Conservation (phyloP, 2,329 filamentous ascomycete genomes). For the Colletotrichum chrysophilum region DNA sequence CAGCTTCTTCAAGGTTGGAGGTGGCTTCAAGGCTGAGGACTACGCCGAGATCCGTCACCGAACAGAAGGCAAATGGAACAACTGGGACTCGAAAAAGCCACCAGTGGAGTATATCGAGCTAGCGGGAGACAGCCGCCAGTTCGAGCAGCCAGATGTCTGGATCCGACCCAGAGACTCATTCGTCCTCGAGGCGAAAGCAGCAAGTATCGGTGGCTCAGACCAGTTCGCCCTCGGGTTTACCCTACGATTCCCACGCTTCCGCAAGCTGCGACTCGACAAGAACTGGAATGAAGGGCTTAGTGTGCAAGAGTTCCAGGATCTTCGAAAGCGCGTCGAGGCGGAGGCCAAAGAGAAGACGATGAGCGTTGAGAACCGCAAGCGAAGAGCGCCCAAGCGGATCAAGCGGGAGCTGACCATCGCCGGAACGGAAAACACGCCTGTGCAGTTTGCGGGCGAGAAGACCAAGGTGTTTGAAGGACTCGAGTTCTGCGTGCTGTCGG, state of each 20-base stretch:
- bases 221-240: constrained; percentile 80
- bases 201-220: constrained; percentile 75
- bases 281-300: constrained; percentile 82
- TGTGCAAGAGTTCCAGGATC: constrained; percentile 75
- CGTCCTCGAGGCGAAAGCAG: constrained; percentile 87
- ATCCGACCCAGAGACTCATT: constrained; percentile 89
- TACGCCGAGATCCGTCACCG: constrained; percentile 82
- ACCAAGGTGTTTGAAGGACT: constrained; percentile 76
- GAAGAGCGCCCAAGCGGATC: constrained; percentile 60
- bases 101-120: constrained; percentile 82
- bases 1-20: constrained; percentile 99
- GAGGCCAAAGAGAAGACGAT: constrained; percentile 77
- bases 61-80: constrained; percentile 90
- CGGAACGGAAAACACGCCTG: constrained; percentile 62
- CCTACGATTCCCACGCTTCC: constrained; percentile 90
- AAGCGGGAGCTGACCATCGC: constrained; percentile 75
- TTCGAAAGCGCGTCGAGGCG: constrained; percentile 73
- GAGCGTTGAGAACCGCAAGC: constrained; percentile 73
- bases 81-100: constrained; percentile 80
- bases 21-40: constrained; percentile 84
- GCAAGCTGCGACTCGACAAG: constrained; percentile 80
- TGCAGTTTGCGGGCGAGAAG: constrained; percentile 58
- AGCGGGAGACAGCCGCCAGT: constrained; percentile 75
- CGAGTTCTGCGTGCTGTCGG: constrained; percentile 84
- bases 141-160: constrained; percentile 88